Conservation (phyloP, 352 stramenopile genomes). For the Globisporangium middletonii region DNA sequence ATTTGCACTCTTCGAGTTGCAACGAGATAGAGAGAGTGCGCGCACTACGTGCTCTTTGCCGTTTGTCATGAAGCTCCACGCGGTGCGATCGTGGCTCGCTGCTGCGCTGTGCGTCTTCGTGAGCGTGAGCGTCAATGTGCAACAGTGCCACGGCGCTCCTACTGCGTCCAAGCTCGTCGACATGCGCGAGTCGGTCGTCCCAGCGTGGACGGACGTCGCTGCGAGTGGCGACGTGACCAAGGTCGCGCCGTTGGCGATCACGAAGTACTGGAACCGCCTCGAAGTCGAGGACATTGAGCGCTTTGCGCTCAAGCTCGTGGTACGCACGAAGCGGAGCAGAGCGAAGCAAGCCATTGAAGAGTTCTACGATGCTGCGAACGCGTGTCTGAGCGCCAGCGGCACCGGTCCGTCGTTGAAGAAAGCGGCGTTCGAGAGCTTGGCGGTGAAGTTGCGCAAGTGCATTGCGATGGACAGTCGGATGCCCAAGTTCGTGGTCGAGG, state of each 20-base stretch:
- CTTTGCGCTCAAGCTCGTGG: not conserved
- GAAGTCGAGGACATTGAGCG: not conserved
- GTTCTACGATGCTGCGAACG: not conserved
- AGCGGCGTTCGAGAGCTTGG: not conserved
- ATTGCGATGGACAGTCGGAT: not conserved
- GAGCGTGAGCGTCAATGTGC: not conserved
- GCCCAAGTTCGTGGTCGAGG: not conserved
- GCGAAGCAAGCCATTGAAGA: not conserved
- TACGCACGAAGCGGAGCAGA: not conserved
- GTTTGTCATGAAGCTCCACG: no score
- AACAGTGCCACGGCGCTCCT: not conserved
- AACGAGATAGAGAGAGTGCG: no score
- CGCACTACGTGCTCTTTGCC: no score
- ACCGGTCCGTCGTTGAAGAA: not conserved
- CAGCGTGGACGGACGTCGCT: not conserved
- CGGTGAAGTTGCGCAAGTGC: not conserved
- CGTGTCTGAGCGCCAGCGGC: not conserved
- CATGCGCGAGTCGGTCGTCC: slow-evolving; percentile 1
- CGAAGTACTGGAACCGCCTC: not conserved
- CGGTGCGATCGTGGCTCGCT: no score
- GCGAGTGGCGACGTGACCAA: not conserved
- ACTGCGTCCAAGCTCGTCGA: not conserved
- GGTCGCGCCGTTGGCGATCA: not conserved
- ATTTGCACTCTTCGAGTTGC: no score
- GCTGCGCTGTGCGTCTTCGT: not conserved